phyloP scores from a whole-genome alignment of 2,329 filamentous ascomycete genomes.

The Neophaeococcomyces mojaviensis region DNA sequence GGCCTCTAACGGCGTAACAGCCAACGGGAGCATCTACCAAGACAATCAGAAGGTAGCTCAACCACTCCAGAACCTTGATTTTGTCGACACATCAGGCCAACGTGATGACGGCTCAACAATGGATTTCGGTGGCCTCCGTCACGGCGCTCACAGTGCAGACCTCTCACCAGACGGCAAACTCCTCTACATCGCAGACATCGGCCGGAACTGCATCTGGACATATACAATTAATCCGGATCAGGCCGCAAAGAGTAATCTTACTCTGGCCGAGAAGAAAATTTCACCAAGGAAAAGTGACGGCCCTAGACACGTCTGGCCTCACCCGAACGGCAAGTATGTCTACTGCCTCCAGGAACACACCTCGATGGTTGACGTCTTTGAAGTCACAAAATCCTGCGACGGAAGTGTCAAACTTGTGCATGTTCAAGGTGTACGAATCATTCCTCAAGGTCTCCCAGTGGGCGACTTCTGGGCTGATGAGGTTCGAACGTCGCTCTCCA shows the following conservation, averaged over 20 bases:
- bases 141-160: slow-evolving; percentile 24
- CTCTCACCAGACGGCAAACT: slow-evolving; percentile 21
- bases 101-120: slow-evolving; percentile 20
- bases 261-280: slow-evolving; percentile 19
- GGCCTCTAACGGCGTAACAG: neutral
- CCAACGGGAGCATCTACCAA: neutral
- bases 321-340: slow-evolving; percentile 19
- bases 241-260: slow-evolving; percentile 7
- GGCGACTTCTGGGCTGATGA: slow-evolving; percentile 23
- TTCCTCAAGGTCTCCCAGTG: slow-evolving; percentile 13
- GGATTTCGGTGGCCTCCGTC: slow-evolving; percentile 24
- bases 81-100: slow-evolving; percentile 16
- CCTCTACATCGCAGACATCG: slow-evolving; percentile 26
- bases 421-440: slow-evolving; percentile 20
- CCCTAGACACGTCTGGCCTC: slow-evolving; percentile 22
- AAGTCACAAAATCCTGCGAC: slow-evolving; percentile 6
- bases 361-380: slow-evolving; percentile 23
- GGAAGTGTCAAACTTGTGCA: slow-evolving; percentile 13
- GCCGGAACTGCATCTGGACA: slow-evolving; percentile 24
- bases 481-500: slow-evolving; percentile 19
- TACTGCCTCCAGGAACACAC: slow-evolving; percentile 24
- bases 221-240: slow-evolving; percentile 13
- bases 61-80: slow-evolving; percentile 19
- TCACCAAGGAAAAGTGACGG: slow-evolving; percentile 20
- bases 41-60: neutral